A percentile compares a stretch with the other conserved stretches of the same genome.
phyloP scores from a whole-genome alignment of 371 early-diverging fungal genomes.

The Mucor piriformis region DNA sequence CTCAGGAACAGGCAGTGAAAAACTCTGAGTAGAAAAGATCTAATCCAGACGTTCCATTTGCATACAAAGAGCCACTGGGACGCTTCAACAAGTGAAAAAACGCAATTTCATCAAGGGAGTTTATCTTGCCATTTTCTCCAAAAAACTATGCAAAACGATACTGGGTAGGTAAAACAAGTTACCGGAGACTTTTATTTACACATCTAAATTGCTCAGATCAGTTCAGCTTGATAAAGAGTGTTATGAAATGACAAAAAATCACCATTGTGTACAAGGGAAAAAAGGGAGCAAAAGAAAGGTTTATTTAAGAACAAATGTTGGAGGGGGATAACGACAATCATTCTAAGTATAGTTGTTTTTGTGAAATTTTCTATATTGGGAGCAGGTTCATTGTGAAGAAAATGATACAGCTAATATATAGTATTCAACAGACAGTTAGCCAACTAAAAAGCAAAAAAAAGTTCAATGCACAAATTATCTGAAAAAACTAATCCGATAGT shows the following conservation, averaged over 20 bases:
- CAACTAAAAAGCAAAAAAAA: constrained; percentile 1
- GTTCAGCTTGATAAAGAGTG: background rate
- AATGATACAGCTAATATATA: constrained; percentile 2
- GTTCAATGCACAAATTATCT: constrained; percentile 5
- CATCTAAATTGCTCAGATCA: background rate
- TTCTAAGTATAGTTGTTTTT: too few relatives aligned
- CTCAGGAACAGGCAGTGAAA: constrained; percentile 7
- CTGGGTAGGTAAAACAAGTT: background rate
- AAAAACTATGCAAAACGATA: background rate
- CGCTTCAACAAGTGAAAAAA: constrained; percentile 9
- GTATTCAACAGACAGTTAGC: constrained; percentile 1
- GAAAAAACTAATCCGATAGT: constrained; percentile 4
- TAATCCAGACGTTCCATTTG: constrained; percentile 1
- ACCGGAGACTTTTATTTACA: background rate
- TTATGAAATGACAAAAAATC: background rate
- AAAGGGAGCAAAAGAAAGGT: too few relatives aligned
- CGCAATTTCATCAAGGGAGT: constrained; percentile 6
- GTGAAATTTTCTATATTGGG: background rate
- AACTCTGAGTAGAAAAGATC: constrained; percentile 8
- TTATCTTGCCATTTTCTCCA: background rate
- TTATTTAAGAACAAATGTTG: too few relatives aligned
- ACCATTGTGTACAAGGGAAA: too few relatives aligned
- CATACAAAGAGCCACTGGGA: constrained; percentile 7
- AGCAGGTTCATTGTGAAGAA: background rate
- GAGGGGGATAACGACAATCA: too few relatives aligned